Base-by-base conservation (phyloP, 2,329 filamentous ascomycete genomes). In the Graphilbum sp. region DNA sequence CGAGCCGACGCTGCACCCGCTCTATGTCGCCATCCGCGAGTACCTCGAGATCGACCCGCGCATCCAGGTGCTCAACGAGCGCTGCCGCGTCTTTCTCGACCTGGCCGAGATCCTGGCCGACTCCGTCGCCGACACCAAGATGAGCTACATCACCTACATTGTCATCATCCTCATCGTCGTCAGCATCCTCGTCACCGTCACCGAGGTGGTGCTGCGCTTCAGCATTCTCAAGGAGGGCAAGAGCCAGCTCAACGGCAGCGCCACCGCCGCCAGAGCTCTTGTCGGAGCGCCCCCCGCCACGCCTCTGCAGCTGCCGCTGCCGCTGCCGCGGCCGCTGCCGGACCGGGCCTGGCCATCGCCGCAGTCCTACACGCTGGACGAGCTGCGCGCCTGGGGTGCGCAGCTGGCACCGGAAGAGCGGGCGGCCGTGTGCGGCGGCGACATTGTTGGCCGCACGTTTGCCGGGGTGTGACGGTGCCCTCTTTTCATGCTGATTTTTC, bases 121-220 rank as follows among this genome's bases (percentile, higher is more conserved):
- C 58, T 84, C 76, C 2, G 87, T 95, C 39, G 84, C 84, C 18
- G 86, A 96, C 54, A 79, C 83, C 47, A 95, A 94, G 57, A 96
- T 95, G 81, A 94, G 85, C 48, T 69, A 71, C 47, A 93, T 95
- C 54, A 98, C 90, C 1, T 96, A 88, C 88, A 96, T 98, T 56
- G 80, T 96, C 57, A 98, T 98, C 51, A 69, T 94, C 34, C 71
- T 98, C 34, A 98, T 98, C 53, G 59, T 92, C 34, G 64, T 96
- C 47, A 88, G 80, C 53, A 96, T 98, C 51, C 64, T 86, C 37
- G 85, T 98, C 38, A 96, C 90, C 2, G 80, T 84, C 36, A 78
- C 80, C 4, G 90, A 98, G 60, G 88, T 96, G 9, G 74, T 80
- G 39, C 63, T 98, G 36, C 72, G 90, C 7, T 96, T 96, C 52